Evolutionary conservation across 2,329 filamentous ascomycete genomes (phyloP), one percentile per base, ranked within the genome.

Genomic region (Plenodomus tracheiphilus): DNA sequence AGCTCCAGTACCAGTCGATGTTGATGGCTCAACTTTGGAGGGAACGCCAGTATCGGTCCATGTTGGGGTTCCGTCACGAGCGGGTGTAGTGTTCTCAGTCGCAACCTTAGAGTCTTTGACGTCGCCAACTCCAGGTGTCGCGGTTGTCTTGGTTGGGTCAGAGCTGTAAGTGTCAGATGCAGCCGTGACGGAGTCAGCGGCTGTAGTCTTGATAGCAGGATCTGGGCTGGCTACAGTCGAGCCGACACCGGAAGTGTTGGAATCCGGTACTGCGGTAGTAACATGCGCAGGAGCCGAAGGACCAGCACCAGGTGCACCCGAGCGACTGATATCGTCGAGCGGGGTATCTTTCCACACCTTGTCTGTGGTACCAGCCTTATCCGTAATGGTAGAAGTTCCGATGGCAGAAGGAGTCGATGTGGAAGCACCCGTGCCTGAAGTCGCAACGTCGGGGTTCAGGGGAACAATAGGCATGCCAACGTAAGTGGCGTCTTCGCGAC

Each of bases 1-100:
- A 1, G 71, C 72, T 59, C 88, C 86, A 63, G 88, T 87, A 58
- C 88, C 78, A 5, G 86, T 85, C 0, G 86, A 85, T 34, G 89
- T 85, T 15, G 84, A 83, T 28, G 75, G 86, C 1, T 77, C 79
- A 18, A 78, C 79, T 69, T 79, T 47, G 32, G 50, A 46, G 18
- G 43, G 39, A 18, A 82, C 54, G 86, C 77, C 49, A 81, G 81
- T 59, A 81, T 63, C 65, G 84, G 80, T 6, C 83, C 83, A 0
- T 17, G 25, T 35, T 25, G 46, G 51, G 38, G 41, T 54, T 32
- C 28, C 28, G 80, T 83, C 51, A 70, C 74, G 39, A 48, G 51
- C 50, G 38, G 40, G 39, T 20, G 39, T 45, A 34, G 58, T 37
- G 13, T 47, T 59, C 54, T 47, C 66, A 51, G 49, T 59, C 35